A percentile compares a stretch with the other conserved stretches of the same genome.
phyloP scores from a whole-genome alignment of 2,329 filamentous ascomycete genomes.

The Trichoderma brevicompactum region DNA sequence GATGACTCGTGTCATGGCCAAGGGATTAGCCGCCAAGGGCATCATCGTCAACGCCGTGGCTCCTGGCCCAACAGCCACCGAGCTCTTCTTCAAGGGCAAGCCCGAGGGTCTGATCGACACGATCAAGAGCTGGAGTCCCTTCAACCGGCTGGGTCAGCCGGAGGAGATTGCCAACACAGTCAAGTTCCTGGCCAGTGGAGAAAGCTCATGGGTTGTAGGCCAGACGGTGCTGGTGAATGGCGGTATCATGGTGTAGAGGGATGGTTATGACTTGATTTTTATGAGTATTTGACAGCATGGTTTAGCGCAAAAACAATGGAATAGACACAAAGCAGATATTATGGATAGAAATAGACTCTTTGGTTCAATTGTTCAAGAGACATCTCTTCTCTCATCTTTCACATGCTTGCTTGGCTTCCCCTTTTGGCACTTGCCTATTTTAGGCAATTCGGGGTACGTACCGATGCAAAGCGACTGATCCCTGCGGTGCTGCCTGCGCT shows the following conservation, averaged over 20 bases:
- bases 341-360: neutral
- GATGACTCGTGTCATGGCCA: conserved; percentile 58
- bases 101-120: conserved; percentile 50
- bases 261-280: neutral
- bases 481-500: neutral
- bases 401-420: neutral
- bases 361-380: neutral
- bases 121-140: conserved; percentile 39
- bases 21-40: conserved; percentile 57
- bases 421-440: neutral
- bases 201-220: conserved; percentile 33
- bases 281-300: too few relatives aligned
- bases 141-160: conserved; percentile 32
- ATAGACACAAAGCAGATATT: too few relatives aligned
- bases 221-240: conserved; percentile 34
- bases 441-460: neutral
- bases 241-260: conserved; percentile 22
- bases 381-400: neutral
- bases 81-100: conserved; percentile 59
- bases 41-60: conserved; percentile 53
- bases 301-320: too few relatives aligned
- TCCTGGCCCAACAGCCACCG: conserved; percentile 56
- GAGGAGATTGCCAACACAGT: conserved; percentile 33
- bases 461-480: neutral
- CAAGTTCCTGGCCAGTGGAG: conserved; percentile 31